Percentiles rank a stretch among this genome's conserved stretches.
These are phyloP conservation scores for Penicillium sp. DNA, from an alignment of 2,329 filamentous ascomycete genomes.

Conservation along the genomic window DNA sequence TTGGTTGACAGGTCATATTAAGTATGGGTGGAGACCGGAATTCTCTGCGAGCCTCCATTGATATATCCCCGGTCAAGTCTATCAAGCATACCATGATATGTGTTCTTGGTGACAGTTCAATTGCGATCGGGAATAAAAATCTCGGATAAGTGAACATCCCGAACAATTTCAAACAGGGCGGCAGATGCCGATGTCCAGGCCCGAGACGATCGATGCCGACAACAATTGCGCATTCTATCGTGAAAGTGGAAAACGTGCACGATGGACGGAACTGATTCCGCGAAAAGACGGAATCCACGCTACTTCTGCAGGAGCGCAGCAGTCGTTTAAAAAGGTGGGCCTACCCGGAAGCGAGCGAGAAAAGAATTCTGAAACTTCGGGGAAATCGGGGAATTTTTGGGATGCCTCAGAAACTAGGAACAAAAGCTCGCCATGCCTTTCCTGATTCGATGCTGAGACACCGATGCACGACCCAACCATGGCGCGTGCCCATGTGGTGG, in stretches of 20 bases:
- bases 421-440: neutral
- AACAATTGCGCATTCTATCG: no score
- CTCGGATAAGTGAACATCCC: neutral
- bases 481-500: neutral
- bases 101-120: neutral
- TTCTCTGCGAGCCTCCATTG: conserved; percentile 1
- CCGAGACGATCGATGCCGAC: neutral
- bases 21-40: neutral
- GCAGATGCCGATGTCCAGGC: neutral
- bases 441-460: neutral
- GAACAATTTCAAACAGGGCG: neutral
- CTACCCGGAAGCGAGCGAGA: neutral
- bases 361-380: neutral
- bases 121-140: neutral
- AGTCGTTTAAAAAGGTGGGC: neutral
- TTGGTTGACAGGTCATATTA: neutral
- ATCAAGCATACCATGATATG: neutral
- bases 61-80: neutral
- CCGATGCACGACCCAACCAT: conserved; percentile 9
- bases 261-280: neutral
- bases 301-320: neutral
- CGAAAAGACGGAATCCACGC: no score
- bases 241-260: neutral
- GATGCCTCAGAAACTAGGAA: neutral
- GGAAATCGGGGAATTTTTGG: neutral